phyloP scores from a whole-genome alignment of 176 grass and related monocot genomes.

The Cenchrus americanus region DNA sequence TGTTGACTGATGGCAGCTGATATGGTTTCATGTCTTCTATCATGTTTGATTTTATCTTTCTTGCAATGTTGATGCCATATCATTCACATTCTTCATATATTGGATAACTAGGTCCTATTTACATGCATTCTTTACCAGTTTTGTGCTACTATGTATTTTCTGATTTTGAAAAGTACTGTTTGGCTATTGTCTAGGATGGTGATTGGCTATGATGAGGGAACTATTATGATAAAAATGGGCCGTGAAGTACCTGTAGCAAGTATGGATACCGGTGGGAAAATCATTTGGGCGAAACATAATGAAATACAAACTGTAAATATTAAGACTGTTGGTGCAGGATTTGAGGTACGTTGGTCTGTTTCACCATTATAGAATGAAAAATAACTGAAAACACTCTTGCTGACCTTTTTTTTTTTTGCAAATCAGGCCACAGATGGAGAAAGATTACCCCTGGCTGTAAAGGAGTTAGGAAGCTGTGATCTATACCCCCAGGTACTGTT shows the following conservation, averaged over 20 bases:
- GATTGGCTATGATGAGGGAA: constrained; percentile 95
- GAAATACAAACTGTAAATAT: constrained; percentile 99
- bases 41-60: constrained; percentile 6
- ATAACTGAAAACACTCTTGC: constrained; percentile 33
- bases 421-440: constrained; percentile 85
- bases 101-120: constrained; percentile 24
- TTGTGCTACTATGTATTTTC: constrained; percentile 20
- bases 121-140: neutral
- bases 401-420: constrained; percentile 31
- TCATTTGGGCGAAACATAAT: constrained; percentile 99
- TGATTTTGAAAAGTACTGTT: constrained; percentile 17
- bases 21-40: constrained; percentile 26
- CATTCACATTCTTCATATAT: constrained; percentile 30
- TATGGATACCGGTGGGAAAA: constrained; percentile 95
- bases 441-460: constrained; percentile 91
- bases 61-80: constrained; percentile 7
- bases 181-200: constrained; percentile 70
- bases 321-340: constrained; percentile 82
- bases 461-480: constrained; percentile 97
- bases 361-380: constrained; percentile 1
- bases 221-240: constrained; percentile 99
- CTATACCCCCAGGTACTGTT: constrained; percentile 92
- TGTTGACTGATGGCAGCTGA: constrained; percentile 1
- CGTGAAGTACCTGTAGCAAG: constrained; percentile 97
- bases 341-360: constrained; percentile 67